These are phyloP conservation scores for Fusarium oxysporum DNA, from an alignment of 2,329 filamentous ascomycete genomes.

Conservation along the genomic window DNA sequence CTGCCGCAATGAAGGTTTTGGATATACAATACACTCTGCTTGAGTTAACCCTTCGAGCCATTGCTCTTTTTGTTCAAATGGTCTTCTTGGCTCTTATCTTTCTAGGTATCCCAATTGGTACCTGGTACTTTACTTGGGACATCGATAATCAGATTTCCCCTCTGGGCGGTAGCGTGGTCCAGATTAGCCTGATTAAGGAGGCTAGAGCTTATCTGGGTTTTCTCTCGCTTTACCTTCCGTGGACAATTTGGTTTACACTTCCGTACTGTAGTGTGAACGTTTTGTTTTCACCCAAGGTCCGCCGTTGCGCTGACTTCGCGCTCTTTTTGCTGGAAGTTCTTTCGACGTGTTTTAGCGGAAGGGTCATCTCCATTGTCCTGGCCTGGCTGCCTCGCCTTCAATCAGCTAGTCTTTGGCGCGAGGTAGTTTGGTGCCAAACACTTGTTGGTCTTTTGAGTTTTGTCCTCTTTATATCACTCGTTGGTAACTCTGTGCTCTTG, in stretches of 20 bases:
- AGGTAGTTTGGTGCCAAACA: neutral
- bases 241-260: neutral
- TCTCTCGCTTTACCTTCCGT: neutral
- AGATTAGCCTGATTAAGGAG: neutral
- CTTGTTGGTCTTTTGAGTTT: neutral
- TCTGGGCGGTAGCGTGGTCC: neutral
- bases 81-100: neutral
- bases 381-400: neutral
- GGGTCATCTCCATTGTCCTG: neutral
- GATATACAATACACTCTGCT: neutral
- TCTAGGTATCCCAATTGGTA: neutral
- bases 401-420: neutral
- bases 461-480: neutral
- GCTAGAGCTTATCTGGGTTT: neutral
- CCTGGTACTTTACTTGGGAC: neutral
- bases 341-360: neutral
- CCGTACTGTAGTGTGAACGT: neutral
- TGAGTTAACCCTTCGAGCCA: neutral
- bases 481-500: neutral
- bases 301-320: neutral
- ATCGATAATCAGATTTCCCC: neutral
- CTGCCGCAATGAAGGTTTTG: neutral
- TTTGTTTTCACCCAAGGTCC: neutral
- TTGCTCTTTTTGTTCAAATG: neutral
- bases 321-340: neutral